Conservation (phyloP, 139 green algal species). For the Chlorella ohadii region DNA sequence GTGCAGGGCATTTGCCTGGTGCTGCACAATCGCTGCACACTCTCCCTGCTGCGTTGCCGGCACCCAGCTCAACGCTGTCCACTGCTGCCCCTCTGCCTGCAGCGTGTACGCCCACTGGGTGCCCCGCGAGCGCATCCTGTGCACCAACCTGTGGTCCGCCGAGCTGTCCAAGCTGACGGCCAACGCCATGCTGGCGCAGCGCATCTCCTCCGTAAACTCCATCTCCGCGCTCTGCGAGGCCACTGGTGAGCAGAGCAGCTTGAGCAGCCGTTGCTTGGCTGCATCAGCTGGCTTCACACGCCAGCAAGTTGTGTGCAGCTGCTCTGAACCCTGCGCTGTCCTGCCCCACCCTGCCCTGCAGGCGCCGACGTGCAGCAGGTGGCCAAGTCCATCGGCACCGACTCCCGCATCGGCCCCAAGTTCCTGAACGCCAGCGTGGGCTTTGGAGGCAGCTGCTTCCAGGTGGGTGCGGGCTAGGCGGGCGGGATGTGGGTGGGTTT, state of each 20-base stretch:
- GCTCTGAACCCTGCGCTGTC: too few species aligned
- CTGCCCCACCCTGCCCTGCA: not conserved
- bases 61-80: not conserved
- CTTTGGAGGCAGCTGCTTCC: constrained; percentile 99
- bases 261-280: not conserved
- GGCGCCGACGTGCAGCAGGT: constrained; percentile 95
- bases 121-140: constrained; percentile 92
- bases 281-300: not conserved
- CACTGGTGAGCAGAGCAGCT: constrained; percentile 59
- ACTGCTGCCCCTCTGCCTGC: not conserved
- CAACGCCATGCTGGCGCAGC: constrained; percentile 98
- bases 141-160: constrained; percentile 96
- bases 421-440: constrained; percentile 98
- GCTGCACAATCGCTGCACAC: not conserved
- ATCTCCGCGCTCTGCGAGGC: constrained; percentile 98
- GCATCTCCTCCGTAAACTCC: constrained; percentile 99
- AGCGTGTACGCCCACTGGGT: constrained; percentile 98
- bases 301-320: not conserved
- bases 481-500: too few species aligned
- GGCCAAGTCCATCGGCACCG: constrained; percentile 90
- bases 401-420: constrained; percentile 96
- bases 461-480: constrained; percentile 53
- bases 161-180: constrained; percentile 99
- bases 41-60: not conserved
- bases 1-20: not conserved